Evolutionary conservation across 805 yeast genomes (phyloP).

Genomic region (Candida broadrunensis): DNA sequence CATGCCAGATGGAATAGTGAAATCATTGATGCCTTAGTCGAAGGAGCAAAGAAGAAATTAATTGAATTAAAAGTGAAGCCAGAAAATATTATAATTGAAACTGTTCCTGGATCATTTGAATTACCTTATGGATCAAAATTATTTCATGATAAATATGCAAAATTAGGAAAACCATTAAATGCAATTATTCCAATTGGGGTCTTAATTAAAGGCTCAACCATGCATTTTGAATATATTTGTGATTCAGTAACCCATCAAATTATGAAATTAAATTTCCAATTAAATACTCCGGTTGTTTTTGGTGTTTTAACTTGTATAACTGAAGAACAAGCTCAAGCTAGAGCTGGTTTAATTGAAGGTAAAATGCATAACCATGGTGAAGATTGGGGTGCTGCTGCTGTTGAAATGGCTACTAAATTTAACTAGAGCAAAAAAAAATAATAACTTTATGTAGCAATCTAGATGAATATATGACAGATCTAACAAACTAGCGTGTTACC

Average conservation of each 20-base stretch:
- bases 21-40: constrained; percentile 74
- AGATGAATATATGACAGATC: no score
- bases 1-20: constrained; percentile 94
- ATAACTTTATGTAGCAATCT: constrained; percentile 5
- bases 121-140: constrained; percentile 77
- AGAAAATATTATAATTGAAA: constrained; percentile 73
- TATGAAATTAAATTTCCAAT: constrained; percentile 73
- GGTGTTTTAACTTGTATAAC: constrained; percentile 93
- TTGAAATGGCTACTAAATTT: constrained; percentile 69
- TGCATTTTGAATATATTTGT: constrained; percentile 97
- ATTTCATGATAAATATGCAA: constrained; percentile 43
- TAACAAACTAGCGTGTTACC: no score
- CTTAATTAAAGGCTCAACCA: constrained; percentile 91
- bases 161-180: constrained; percentile 54
- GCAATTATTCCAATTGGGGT: constrained; percentile 94
- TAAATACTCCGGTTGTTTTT: constrained; percentile 79
- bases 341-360: constrained; percentile 79
- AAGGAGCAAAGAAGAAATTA: constrained; percentile 68
- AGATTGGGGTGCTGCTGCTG: constrained; percentile 99
- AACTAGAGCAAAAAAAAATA: constrained; percentile 6
- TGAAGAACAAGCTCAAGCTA: constrained; percentile 87
- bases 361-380: constrained; percentile 94
- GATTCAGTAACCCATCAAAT: constrained; percentile 83
- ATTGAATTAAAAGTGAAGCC: constrained; percentile 65
- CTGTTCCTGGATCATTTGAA: constrained; percentile 95